phyloP scores from a whole-genome alignment of 1,284 basidiomycete species.

The Crucibulum parvulum region DNA sequence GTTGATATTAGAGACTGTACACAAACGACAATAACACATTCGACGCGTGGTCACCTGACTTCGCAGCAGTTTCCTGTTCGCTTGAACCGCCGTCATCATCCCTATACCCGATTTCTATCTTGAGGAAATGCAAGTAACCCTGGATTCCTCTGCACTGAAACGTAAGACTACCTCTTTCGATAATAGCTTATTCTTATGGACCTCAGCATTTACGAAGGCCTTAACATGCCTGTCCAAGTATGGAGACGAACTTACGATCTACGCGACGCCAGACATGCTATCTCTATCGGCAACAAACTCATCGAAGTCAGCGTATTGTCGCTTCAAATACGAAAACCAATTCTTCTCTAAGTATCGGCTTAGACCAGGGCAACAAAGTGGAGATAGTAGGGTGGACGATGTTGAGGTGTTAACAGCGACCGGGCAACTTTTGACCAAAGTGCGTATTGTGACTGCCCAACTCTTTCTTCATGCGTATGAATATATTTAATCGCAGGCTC shows the following conservation, averaged over 20 bases:
- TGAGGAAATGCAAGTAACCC: conserved; percentile 44
- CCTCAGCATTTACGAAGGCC: conserved; percentile 72
- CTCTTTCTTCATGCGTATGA: conserved; percentile 1
- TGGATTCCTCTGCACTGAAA: conserved; percentile 51
- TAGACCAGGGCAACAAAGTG: conserved; percentile 25
- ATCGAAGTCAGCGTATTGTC: conserved; percentile 80
- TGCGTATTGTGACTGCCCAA: conserved; percentile 28
- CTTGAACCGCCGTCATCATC: too few species aligned
- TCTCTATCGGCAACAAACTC: conserved; percentile 77
- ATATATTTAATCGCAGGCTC: conserved; percentile 48
- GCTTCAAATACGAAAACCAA: conserved; percentile 70
- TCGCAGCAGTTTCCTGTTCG: too few species aligned
- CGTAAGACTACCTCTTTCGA: conserved; percentile 29
- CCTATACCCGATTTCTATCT: background rate
- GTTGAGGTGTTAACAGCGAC: conserved; percentile 45
- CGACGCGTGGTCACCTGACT: too few species aligned
- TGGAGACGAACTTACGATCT: conserved; percentile 77
- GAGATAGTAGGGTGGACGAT: conserved; percentile 25
- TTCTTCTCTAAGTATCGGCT: conserved; percentile 77
- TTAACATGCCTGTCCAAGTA: conserved; percentile 79
- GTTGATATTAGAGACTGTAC: too few species aligned
- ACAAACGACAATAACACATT: too few species aligned
- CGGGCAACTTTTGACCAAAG: conserved; percentile 76
- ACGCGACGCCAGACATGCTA: conserved; percentile 64
- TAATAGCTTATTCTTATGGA: conserved; percentile 1